A percentile compares a stretch with the other conserved stretches of the same genome.
Conservation (phyloP, 2,329 filamentous ascomycete genomes). For the Herpotrichia juniperi region DNA sequence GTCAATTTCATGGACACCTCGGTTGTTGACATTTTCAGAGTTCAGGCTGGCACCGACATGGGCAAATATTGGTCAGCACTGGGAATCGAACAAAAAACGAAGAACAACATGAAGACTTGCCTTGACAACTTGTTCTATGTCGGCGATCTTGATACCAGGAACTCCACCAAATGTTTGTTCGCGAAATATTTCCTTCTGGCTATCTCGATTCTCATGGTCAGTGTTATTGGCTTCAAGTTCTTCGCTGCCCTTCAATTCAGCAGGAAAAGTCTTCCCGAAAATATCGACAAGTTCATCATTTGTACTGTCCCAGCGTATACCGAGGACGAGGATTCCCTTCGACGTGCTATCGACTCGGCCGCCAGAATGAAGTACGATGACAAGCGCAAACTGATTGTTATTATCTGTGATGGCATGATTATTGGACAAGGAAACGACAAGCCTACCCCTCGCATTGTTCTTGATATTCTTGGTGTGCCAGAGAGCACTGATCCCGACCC, state of each 20-base stretch:
- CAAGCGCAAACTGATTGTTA: constrained; percentile 91
- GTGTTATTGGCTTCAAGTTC: constrained; percentile 94
- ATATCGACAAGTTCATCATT: constrained; percentile 97
- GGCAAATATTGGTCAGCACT: constrained; percentile 82
- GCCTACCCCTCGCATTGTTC: constrained; percentile 91
- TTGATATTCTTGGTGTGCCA: constrained; percentile 95
- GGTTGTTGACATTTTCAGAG: constrained; percentile 78
- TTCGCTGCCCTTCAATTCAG: constrained; percentile 94
- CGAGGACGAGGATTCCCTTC: constrained; percentile 95
- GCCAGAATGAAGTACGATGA: constrained; percentile 97
- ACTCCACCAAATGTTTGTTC: constrained; percentile 83
- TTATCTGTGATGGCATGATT: constrained; percentile 99
- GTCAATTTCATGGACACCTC: constrained; percentile 80
- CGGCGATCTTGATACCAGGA: constrained; percentile 88
- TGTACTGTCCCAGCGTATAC: constrained; percentile 98
- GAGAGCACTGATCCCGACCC: constrained; percentile 94
- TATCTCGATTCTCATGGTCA: constrained; percentile 78
- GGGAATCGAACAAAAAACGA: constrained; percentile 61
- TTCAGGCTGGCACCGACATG: constrained; percentile 77
- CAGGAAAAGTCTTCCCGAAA: constrained; percentile 88
- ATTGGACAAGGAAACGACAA: constrained; percentile 98
- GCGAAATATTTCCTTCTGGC: constrained; percentile 87
- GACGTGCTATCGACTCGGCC: constrained; percentile 94
- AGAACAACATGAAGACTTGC: constrained; percentile 76
- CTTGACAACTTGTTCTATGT: constrained; percentile 95